Evolutionary conservation across 345 rosid species (phyloP).

Genomic region (Conringia planisiliqua): DNA sequence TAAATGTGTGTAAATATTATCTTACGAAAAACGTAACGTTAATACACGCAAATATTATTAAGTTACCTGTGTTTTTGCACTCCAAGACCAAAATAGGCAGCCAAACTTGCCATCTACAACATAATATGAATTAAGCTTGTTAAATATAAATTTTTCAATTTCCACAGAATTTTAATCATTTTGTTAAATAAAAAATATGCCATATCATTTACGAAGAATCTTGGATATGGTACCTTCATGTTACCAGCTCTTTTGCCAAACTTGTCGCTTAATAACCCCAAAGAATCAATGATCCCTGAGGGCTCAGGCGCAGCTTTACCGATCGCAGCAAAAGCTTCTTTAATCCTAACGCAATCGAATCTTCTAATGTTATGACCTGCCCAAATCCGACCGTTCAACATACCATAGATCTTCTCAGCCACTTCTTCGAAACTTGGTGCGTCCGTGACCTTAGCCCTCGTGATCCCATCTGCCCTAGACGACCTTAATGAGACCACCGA

Average conservation of each 20-base stretch:
- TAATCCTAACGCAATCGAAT: slow-evolving; percentile 76
- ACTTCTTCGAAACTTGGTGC: slow-evolving; percentile 72
- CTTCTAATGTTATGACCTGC: slow-evolving; percentile 91
- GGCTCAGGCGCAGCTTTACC: slow-evolving; percentile 62
- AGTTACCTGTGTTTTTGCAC: slow-evolving; percentile 77
- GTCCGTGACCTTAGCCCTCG: slow-evolving; percentile 49
- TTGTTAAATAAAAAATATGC: not conserved
- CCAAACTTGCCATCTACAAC: slow-evolving; percentile 85
- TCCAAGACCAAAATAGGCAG: slow-evolving; percentile 85
- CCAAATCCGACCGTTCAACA: slow-evolving; percentile 81
- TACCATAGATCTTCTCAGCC: slow-evolving; percentile 55
- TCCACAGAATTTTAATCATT: no score
- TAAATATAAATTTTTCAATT: not conserved
- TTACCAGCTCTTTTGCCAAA: slow-evolving; percentile 93
- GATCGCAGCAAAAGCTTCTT: slow-evolving; percentile 71
- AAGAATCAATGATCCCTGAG: slow-evolving; percentile 73
- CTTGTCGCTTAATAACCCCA: slow-evolving; percentile 58
- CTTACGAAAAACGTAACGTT: not conserved
- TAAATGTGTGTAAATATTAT: not conserved
- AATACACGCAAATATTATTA: not conserved
- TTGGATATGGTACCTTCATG: slow-evolving; percentile 60
- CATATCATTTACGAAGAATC: not conserved
- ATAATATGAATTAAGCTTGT: not conserved
- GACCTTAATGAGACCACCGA: slow-evolving; percentile 54
- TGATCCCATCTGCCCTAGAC: slow-evolving; percentile 63